Evolutionary conservation across 768 basidiomycete genomes (phyloP), one percentile per base, ranked within the genome.

Genomic region (Pilatotrama ljubarskyi): DNA sequence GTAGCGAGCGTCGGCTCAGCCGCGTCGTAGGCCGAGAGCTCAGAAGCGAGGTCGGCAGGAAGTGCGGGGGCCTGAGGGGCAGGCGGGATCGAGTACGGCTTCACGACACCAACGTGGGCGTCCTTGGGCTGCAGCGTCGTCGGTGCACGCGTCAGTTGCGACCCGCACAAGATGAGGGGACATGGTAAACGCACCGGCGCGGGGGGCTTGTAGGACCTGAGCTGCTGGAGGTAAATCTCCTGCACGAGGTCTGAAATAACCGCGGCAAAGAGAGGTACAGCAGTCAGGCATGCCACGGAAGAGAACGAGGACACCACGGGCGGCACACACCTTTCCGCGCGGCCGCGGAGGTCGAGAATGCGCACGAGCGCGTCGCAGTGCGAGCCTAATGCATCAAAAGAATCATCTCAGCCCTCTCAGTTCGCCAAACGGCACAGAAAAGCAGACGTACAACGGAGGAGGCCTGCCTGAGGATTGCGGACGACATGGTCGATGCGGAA

Each of bases 161-260:
- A 10, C 13, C 18, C 32, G 20, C 2, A n/a, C 20, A 18, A 22
- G 20, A 32, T 40, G 17, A 35, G n/a, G 11, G 58, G 43, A 37
- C 50, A 4, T 36, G 2, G 24, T 51, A 11, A n/a, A 82, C 91
- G 73, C 68, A 95, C 94, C 46, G 72, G 74, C 5, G 84, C 77
- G 36, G 85, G 77, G 40, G 91, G 81, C 80, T 93, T 96, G 85
- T 95, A 98, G 5, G 83, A 74, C 77, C 91, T 95, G 69, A 98
- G 82, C 78, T 96, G 90, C 70, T 82, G 86, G 66, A 98, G 68
- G 77, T 98, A 98, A 56, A 97, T 73, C 64, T 97, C 94, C 83
- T 95, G 91, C 53, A 98, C 82, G 71, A 95, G 80, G 80, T 97
- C 95, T 97, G 72, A 18, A 24, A 22, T 2, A 36, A 29, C 55